Base-by-base conservation (phyloP, 148 eudicot genomes). In the Fagopyrum homotropicum region DNA sequence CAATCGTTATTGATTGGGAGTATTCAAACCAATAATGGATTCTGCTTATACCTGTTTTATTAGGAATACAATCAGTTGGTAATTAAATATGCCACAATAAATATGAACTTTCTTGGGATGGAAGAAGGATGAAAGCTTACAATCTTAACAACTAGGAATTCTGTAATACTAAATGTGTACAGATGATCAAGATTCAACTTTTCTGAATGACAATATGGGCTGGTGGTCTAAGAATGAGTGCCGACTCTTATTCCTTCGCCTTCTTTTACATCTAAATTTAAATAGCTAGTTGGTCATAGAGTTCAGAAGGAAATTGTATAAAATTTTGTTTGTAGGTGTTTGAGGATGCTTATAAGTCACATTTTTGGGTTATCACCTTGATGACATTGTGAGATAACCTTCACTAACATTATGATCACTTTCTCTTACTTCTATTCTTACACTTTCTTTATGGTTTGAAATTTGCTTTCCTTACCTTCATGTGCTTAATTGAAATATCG, bases 281-380 rank as follows among this genome's bases (percentile, higher is more conserved):
- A 35, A 35, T 35, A 35, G 40, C 40, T 35, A 35, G 40, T 35
- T 35, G 40, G 40, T 2, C 40, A 35, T 35, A 35, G 40, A 35
- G 40, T 35, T 35, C 40, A 35, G 40, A 35, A 35, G 40, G 40
- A 35, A 35, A 35, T 35, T 35, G 40, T 35, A 1, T 35, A 35
- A 54, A 54, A 54, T 49, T 49, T 29, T 77, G 29, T 79, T 30
- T n/a, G 15, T 69, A 89, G 93, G 88, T 89, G 30, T 91, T 93
- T 78, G 98, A 91, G 85, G 97, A 93, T 87, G 98, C 97, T 80
- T 91, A 93, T 47, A 88, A 77, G 80, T 93, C 98, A 63, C 97
- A 94, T 35, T 76, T 93, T 73, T 89, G 98, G 80, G 81, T 91
- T 54, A 85, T 93, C 74, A 81, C 83, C 93, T 93, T 69, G 98